phyloP scores from a whole-genome alignment of 2,329 filamentous ascomycete genomes.

The Exophiala bonariae region DNA sequence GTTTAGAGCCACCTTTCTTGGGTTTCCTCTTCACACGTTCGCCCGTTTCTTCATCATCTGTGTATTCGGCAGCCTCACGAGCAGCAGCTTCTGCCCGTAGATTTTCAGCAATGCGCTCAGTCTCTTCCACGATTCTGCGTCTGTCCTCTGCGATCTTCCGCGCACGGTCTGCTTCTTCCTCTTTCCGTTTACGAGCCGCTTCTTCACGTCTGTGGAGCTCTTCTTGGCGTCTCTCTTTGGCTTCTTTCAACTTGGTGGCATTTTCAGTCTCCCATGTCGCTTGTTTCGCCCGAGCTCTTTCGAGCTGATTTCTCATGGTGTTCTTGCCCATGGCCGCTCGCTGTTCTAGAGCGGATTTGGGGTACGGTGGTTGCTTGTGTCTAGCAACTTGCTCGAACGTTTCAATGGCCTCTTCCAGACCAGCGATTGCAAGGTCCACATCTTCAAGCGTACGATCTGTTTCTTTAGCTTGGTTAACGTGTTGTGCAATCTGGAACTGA shows the following conservation, averaged over 20 bases:
- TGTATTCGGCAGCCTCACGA: conserved; percentile 74
- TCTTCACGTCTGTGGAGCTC: conserved; percentile 79
- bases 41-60: conserved; percentile 77
- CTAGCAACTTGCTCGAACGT: conserved; percentile 61
- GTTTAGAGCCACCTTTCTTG: conserved; percentile 61
- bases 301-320: conserved; percentile 88
- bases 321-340: conserved; percentile 97
- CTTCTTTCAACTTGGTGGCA: conserved; percentile 79
- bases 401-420: conserved; percentile 83
- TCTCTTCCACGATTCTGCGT: conserved; percentile 73
- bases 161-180: conserved; percentile 70
- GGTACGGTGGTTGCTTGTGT: conserved; percentile 75
- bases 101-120: conserved; percentile 70
- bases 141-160: conserved; percentile 85
- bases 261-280: conserved; percentile 92
- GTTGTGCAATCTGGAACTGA: conserved; percentile 87
- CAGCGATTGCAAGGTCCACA: conserved; percentile 75
- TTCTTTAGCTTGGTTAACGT: conserved; percentile 73
- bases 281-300: conserved; percentile 79
- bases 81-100: conserved; percentile 69
- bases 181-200: conserved; percentile 65
- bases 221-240: conserved; percentile 75
- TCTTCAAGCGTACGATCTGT: conserved; percentile 75
- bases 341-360: conserved; percentile 85
- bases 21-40: conserved; percentile 77